Base-by-base conservation (phyloP, 148 eudicot genomes). In the Camellia japonica region DNA sequence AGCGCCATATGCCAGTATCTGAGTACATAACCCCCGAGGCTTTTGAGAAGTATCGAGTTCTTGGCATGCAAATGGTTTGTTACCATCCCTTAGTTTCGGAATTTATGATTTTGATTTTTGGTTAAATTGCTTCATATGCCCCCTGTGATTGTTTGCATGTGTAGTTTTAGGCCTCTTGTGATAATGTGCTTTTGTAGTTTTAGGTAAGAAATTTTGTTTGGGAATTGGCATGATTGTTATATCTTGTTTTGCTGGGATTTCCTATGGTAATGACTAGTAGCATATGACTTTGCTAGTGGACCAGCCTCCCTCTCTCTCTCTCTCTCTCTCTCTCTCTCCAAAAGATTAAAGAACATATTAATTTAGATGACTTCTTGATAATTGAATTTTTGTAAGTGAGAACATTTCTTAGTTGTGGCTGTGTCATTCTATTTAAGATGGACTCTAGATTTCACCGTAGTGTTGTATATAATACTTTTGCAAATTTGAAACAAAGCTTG, bases 1-100 rank as follows among this genome's bases (percentile, higher is more conserved):
- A 95, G 86, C 97, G 98, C 65, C 98, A 95, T 81, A 95, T 95
- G 98, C 94, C 97, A 3, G 97, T 95, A 59, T 90, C 94, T 20
- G 97, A 95, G 81, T 95, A 93, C 76, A 87, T 95, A 65, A 95
- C 94, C 4, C 98, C 98, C 0, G 97, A 93, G 78, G 97, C 98
- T 76, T 95, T 95, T 71, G 98, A 95, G 68, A 90, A 88, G 43
- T 95, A 95, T 78, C 86, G 89, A 81, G 61, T 85, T 76, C 91
- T 95, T 56, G 98, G 98, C 85, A 93, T 85, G 94, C 90, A 95
- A 86, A 94, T 94, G 98, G 98, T 93, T 83, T 66, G 85, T 81
- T 76, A 67, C 66, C 44, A 56, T 54, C 72, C 79, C 74, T 68
- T 71, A 19, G 1, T 44, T 38, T 75, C 6, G 51, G 61, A 69